These are phyloP conservation scores for Melastoma candidum DNA, from an alignment of 441 rosid species.

Conservation along the genomic window DNA sequence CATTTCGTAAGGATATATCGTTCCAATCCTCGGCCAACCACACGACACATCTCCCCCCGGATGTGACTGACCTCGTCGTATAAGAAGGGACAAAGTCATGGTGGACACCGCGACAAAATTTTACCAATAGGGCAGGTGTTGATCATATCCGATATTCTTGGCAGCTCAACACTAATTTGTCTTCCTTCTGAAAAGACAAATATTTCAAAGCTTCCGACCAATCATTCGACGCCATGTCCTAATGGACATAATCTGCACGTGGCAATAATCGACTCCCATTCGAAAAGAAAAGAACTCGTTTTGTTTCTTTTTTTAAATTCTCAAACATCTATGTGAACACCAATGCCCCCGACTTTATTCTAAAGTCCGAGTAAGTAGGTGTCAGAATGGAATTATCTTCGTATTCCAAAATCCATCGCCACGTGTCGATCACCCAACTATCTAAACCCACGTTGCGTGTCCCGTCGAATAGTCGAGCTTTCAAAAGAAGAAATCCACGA, in stretches of 20 bases:
- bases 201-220: neutral
- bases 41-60: too few relatives aligned
- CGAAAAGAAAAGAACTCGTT: neutral
- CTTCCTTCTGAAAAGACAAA: neutral
- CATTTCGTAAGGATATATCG: too few relatives aligned
- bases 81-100: too few relatives aligned
- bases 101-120: too few relatives aligned
- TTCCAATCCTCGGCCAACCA: too few relatives aligned
- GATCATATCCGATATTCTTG: too few relatives aligned
- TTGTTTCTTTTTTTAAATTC: neutral
- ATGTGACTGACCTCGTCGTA: too few relatives aligned
- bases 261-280: neutral
- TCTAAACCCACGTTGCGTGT: slow-evolving; percentile 18
- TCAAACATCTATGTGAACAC: neutral
- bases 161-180: too few relatives aligned
- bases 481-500: slow-evolving; percentile 2
- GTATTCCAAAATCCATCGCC: neutral
- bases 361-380: neutral
- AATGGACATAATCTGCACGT: neutral
- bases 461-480: slow-evolving; percentile 22
- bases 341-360: neutral
- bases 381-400: too few relatives aligned
- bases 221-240: neutral
- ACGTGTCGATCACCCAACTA: slow-evolving; percentile 1
- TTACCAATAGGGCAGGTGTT: too few relatives aligned